These are phyloP conservation scores for Macrotyloma uniflorum DNA, from an alignment of 306 rosid genomes.

Conservation along the genomic window DNA sequence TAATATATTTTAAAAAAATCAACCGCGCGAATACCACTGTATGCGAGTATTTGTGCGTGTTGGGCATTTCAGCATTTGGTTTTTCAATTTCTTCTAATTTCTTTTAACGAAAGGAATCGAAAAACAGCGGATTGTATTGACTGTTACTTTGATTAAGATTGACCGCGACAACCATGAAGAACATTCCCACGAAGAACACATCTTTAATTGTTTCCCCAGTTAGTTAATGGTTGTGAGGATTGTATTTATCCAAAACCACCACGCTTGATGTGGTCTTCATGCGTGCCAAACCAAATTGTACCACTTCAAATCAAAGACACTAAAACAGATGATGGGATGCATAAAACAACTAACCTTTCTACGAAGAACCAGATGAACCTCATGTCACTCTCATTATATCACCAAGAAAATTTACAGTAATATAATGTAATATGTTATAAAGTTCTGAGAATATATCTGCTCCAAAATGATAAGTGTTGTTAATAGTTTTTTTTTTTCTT, in stretches of 20 bases:
- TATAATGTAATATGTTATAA: too few relatives aligned
- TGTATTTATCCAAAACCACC: neutral
- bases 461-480: too few relatives aligned
- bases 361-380: too few relatives aligned
- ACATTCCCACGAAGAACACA: neutral
- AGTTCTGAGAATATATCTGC: too few relatives aligned
- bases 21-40: too few relatives aligned
- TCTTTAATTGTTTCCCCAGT: neutral
- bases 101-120: neutral
- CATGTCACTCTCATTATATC: too few relatives aligned
- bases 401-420: too few relatives aligned
- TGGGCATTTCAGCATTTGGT: neutral
- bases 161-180: neutral
- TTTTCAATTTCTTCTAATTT: neutral
- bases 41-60: neutral
- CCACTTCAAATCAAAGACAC: neutral
- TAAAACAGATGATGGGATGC: neutral
- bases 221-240: neutral
- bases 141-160: slow-evolving; percentile 13
- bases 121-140: slow-evolving; percentile 4
- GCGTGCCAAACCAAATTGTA: neutral
- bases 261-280: neutral
- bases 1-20: too few relatives aligned
- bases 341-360: too few relatives aligned
- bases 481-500: too few relatives aligned